Evolutionary conservation across 208 protist species (phyloP).

Genomic region (Crithidia thermophila): DNA sequence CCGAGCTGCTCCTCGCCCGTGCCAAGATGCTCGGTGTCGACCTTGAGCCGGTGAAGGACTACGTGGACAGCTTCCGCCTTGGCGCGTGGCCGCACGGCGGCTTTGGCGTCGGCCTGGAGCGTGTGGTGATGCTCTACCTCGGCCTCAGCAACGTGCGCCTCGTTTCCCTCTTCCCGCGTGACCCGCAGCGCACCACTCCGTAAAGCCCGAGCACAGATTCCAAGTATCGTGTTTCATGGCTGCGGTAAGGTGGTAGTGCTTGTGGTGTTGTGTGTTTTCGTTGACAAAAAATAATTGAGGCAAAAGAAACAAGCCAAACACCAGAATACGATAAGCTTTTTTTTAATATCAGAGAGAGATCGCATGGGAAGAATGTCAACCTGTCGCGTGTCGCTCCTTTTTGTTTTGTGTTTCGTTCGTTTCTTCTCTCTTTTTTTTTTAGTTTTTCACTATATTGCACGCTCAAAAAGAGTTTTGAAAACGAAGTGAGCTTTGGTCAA

Average conservation of each 20-base stretch:
- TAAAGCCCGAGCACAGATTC: too few species aligned
- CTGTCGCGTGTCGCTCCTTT: constrained; percentile 10
- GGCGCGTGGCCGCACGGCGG: constrained; percentile 99
- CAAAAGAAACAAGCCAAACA: constrained; percentile 19
- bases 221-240: too few species aligned
- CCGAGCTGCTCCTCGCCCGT: constrained; percentile 89
- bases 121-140: constrained; percentile 99
- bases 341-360: neutral
- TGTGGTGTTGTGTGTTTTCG: too few species aligned
- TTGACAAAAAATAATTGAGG: constrained; percentile 4
- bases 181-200: constrained; percentile 97
- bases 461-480: too few species aligned
- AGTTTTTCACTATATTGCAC: too few species aligned
- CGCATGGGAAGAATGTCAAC: neutral
- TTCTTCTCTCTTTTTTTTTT: too few species aligned
- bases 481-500: too few species aligned
- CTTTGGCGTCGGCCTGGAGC: constrained; percentile 99
- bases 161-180: constrained; percentile 98
- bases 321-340: too few species aligned
- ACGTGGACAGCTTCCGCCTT: constrained; percentile 99
- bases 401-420: constrained; percentile 9
- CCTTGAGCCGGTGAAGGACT: constrained; percentile 91
- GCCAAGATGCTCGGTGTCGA: constrained; percentile 87
- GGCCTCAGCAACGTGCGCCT: constrained; percentile 98
- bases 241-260: too few species aligned